Evolutionary conservation across 2,329 filamentous ascomycete species (phyloP).

Genomic region (Hirsutella rhossiliensis): DNA sequence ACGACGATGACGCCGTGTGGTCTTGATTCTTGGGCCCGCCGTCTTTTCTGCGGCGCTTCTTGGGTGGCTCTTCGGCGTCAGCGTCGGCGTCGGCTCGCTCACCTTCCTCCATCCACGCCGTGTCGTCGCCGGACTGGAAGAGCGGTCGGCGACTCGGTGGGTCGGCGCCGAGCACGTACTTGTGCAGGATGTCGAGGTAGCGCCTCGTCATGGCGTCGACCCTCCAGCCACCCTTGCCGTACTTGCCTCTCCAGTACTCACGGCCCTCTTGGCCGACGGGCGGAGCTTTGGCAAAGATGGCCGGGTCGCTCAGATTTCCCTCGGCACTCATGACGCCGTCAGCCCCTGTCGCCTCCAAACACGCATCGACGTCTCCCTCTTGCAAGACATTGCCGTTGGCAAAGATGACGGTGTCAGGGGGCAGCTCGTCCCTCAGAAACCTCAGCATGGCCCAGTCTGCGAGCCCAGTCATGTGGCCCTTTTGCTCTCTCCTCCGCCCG

Average conservation of each 20-base stretch:
- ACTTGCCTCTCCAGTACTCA: slow-evolving; percentile 76
- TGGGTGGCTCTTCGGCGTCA: slow-evolving; percentile 35
- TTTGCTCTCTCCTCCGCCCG: slow-evolving; percentile 79
- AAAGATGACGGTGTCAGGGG: slow-evolving; percentile 82
- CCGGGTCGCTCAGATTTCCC: slow-evolving; percentile 85
- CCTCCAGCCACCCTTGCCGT: slow-evolving; percentile 74
- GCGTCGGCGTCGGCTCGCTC: slow-evolving; percentile 18
- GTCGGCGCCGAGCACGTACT: slow-evolving; percentile 54
- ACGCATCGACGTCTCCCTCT: slow-evolving; percentile 63
- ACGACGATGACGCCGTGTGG: slow-evolving; percentile 3
- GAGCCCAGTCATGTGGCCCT: slow-evolving; percentile 86
- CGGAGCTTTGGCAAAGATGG: slow-evolving; percentile 66
- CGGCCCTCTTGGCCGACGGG: slow-evolving; percentile 50
- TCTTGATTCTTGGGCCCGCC: slow-evolving; percentile 22
- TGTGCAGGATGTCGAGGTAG: slow-evolving; percentile 84
- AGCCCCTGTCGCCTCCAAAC: slow-evolving; percentile 71
- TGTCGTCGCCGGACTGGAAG: slow-evolving; percentile 53
- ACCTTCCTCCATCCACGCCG: slow-evolving; percentile 28
- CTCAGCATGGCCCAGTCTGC: slow-evolving; percentile 85
- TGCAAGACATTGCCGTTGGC: slow-evolving; percentile 92
- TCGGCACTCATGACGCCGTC: slow-evolving; percentile 96
- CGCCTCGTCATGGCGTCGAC: slow-evolving; percentile 79
- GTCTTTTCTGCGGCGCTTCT: slow-evolving; percentile 38
- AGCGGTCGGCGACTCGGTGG: slow-evolving; percentile 59
- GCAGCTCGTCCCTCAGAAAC: slow-evolving; percentile 72